Evolutionary conservation across 1,284 basidiomycete species (phyloP).

Genomic region (Fomitopsis palustris): DNA sequence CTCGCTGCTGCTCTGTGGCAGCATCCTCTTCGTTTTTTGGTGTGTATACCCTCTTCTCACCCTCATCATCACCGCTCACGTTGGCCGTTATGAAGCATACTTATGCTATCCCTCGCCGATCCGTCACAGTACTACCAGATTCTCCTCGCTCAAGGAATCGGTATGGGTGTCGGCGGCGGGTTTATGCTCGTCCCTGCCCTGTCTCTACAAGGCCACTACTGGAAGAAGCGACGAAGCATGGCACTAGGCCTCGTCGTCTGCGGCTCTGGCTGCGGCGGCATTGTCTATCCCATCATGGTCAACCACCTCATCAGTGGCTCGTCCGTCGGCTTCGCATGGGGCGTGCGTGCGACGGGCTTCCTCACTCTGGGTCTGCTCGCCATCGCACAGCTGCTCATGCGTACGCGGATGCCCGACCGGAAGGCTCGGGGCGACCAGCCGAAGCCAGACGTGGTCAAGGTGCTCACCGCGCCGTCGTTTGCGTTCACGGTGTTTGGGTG

Average conservation of each 20-base stretch:
- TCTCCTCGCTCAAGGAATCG: conserved; percentile 31
- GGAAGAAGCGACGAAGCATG: conserved; percentile 7
- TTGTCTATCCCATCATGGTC: conserved; percentile 27
- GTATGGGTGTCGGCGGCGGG: conserved; percentile 41
- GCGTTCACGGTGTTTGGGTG: conserved; percentile 1
- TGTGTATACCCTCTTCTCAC: neutral
- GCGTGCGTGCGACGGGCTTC: conserved; percentile 18
- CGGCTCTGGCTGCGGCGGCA: conserved; percentile 20
- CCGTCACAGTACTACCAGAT: conserved; percentile 22
- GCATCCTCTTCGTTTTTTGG: conserved; percentile 8
- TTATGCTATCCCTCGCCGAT: conserved; percentile 23
- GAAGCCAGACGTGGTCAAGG: neutral
- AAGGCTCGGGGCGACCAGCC: neutral
- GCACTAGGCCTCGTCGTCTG: conserved; percentile 24
- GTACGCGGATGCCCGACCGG: neutral
- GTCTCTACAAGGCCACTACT: conserved; percentile 11
- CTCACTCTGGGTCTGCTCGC: conserved; percentile 8
- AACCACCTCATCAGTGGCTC: conserved; percentile 24
- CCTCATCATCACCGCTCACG: neutral
- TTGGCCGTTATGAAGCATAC: conserved; percentile 10
- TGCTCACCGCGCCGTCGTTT: neutral
- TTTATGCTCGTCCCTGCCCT: conserved; percentile 27
- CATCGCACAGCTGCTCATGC: conserved; percentile 8
- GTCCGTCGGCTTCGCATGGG: conserved; percentile 19
- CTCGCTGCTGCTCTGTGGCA: conserved; percentile 1